Conservation (phyloP, 2,329 filamentous ascomycete genomes). For the Sporothrix globosa region DNA sequence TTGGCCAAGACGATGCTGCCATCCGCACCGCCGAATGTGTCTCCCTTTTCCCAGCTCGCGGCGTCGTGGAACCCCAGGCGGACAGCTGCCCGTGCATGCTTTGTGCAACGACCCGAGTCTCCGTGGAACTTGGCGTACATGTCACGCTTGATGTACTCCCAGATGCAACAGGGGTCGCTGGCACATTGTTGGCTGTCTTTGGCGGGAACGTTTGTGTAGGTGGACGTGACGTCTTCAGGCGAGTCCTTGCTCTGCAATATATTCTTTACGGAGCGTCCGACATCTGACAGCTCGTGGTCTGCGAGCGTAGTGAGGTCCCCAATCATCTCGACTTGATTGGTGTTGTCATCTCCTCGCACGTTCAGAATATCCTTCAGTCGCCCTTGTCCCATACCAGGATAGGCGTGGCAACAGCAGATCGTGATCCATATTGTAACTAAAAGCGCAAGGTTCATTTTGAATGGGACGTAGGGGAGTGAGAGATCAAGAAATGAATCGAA, state of each 20-base stretch:
- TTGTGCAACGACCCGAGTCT: background rate
- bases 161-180: background rate
- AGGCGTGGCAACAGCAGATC: background rate
- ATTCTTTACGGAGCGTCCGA: background rate
- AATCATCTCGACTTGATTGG: background rate
- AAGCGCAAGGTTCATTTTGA: background rate
- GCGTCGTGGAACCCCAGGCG: background rate
- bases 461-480: background rate
- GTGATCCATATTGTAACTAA: background rate
- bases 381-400: background rate
- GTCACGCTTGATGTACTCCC: constrained; percentile 3
- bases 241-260: background rate
- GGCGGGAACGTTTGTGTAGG: background rate
- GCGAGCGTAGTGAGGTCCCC: background rate
- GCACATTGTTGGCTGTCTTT: background rate
- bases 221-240: background rate
- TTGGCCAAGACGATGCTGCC: background rate
- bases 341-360: background rate
- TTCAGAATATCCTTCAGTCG: background rate
- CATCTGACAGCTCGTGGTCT: background rate
- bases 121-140: constrained; percentile 6
- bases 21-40: background rate
- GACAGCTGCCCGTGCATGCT: background rate
- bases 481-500: background rate
- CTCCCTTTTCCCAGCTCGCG: background rate